Evolutionary conservation across 768 basidiomycete genomes (phyloP), one percentile per base, ranked within the genome.

Genomic region (Hericium erinaceus): DNA sequence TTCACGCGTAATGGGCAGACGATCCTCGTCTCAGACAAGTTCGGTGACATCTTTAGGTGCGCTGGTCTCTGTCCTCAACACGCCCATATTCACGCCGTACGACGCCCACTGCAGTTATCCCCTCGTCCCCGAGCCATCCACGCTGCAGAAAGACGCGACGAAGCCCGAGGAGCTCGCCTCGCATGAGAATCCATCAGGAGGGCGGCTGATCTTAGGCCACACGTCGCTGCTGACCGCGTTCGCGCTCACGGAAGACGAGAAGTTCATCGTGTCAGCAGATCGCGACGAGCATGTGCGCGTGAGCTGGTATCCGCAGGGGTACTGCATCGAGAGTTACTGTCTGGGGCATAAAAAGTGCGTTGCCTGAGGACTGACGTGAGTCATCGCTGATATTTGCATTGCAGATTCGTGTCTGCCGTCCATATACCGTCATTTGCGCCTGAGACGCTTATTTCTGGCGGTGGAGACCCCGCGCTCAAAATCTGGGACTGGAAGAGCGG

Each of bases 231-330:
- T 98, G 57, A 95, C 87, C 11, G 71, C 78, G 0, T 85, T 89
- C 68, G 65, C 86, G 48, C 79, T 95, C 56, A 80, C 84, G 0
- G 67, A 70, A 0, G 85, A 90, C 65, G 83, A 85, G 63, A 78
- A 77, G 54, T 85, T 78, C 66, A 85, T 99, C 65, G 79, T 98
- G 61, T 92, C 93, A 0, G 87, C 92, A 0, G 97, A 98, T 67
- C 75, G 97, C 48, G 97, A 99, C 66, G 97, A 98, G 68, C 97
- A 98, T 67, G 87, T 99, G 53, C 79, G 97, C 55, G 80, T 95
- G 15, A 94, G 90, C 65, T 82, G 89, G 81, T 98, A 80, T 66
- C 97, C 97, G 0, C 76, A 87, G 55, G 90, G 93, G 16, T 89
- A 86, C 63, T 80, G 80, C 48, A 89, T 98, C 60, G 92, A 98